Evolutionary conservation across 2,329 filamentous ascomycete genomes (phyloP).

Genomic region (Aspergillus fischeri): DNA sequence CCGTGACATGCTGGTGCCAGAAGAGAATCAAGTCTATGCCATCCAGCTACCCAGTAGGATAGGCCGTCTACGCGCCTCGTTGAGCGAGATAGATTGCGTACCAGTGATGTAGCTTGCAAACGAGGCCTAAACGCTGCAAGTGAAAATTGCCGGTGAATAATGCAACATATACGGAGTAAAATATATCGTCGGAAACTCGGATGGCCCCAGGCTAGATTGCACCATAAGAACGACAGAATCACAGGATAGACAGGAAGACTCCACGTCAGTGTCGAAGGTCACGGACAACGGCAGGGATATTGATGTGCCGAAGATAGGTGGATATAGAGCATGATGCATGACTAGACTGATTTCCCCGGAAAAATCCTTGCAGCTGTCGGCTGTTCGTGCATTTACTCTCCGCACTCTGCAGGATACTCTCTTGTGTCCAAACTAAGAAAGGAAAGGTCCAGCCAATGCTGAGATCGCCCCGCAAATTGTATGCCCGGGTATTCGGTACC

Average conservation of each 20-base stretch:
- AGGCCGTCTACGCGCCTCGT: background rate
- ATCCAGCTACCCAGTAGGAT: background rate
- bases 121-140: background rate
- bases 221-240: background rate
- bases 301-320: background rate
- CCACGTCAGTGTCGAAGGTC: background rate
- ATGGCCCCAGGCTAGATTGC: background rate
- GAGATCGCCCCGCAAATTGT: background rate
- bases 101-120: background rate
- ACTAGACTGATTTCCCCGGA: background rate
- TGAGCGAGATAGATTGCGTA: background rate
- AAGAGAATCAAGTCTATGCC: background rate
- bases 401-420: background rate
- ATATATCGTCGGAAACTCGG: background rate
- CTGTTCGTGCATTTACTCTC: background rate
- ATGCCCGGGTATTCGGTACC: background rate
- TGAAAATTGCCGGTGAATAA: background rate
- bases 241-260: background rate
- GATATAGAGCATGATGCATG: background rate
- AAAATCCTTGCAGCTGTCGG: background rate
- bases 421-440: background rate
- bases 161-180: background rate
- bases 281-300: background rate
- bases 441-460: background rate
- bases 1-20: background rate